Percentiles rank a stretch among this genome's conserved stretches.
These are phyloP conservation scores for Diaporthe eres DNA, from an alignment of 2,329 filamentous ascomycete species.

Conservation along the genomic window DNA sequence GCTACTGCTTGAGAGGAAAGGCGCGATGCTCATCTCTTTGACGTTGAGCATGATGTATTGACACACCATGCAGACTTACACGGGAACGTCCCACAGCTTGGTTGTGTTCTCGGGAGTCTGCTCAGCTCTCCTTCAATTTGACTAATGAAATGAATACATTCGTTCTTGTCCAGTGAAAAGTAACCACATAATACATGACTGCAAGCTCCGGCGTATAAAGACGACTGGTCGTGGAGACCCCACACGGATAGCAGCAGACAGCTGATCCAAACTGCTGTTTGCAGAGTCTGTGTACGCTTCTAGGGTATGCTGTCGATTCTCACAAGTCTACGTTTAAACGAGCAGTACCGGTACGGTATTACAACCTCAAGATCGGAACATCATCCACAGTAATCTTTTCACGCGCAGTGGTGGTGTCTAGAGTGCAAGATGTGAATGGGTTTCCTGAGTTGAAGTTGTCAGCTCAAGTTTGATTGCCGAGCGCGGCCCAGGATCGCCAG, in stretches of 20 bases:
- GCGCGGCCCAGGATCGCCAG: not conserved
- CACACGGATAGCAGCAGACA: not conserved
- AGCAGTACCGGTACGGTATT: not conserved
- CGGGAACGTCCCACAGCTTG: not conserved
- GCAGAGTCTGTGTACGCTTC: not conserved
- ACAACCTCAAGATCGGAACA: not conserved
- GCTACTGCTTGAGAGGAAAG: not conserved
- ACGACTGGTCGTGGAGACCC: not conserved
- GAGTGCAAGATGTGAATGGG: not conserved
- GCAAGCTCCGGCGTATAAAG: not conserved
- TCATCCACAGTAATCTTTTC: not conserved
- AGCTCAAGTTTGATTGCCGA: conserved; percentile 1
- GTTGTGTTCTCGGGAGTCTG: not conserved
- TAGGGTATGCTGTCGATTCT: not conserved
- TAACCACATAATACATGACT: not conserved
- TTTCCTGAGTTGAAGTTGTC: not conserved
- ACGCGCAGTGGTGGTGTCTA: not conserved
- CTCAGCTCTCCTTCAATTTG: not conserved
- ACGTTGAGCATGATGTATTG: not conserved
- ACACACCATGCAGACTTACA: not conserved
- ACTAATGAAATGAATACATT: not conserved
- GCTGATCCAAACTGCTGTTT: not conserved
- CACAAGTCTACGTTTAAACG: not conserved
- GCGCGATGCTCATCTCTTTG: too few species aligned
- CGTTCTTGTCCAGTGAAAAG: not conserved